Percentiles rank a stretch among this genome's conserved stretches.
Evolutionary conservation across 2,329 filamentous ascomycete genomes (phyloP).

Genomic region (Podosphaera fusca): DNA sequence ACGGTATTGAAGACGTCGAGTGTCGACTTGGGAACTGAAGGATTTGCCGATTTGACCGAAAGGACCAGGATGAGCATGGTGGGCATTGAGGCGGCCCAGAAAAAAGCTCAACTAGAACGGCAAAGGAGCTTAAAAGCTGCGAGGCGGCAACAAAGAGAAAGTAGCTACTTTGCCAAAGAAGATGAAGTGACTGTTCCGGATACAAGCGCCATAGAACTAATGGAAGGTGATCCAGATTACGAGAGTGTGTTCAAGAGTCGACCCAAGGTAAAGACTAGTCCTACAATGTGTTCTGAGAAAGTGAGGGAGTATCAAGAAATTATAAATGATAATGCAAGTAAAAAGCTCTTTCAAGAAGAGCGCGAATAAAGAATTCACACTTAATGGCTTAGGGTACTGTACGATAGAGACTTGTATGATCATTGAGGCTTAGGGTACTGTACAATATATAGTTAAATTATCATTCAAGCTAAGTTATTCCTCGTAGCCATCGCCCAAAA

Average conservation of each 20-base stretch:
- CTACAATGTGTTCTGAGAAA: constrained; percentile 17
- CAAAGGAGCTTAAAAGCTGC: constrained; percentile 22
- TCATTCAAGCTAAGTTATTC: too few relatives aligned
- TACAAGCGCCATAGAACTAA: constrained; percentile 22
- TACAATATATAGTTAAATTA: too few relatives aligned
- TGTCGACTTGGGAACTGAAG: constrained; percentile 6
- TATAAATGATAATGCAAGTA: too few relatives aligned
- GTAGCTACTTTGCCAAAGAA: constrained; percentile 23
- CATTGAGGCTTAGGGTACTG: too few relatives aligned
- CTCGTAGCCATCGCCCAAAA: too few relatives aligned
- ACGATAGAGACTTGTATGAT: too few relatives aligned
- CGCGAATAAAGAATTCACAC: too few relatives aligned
- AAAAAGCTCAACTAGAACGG: constrained; percentile 35
- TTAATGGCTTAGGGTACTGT: too few relatives aligned
- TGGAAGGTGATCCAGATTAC: constrained; percentile 41
- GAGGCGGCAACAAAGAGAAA: constrained; percentile 22
- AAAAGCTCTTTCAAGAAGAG: too few relatives aligned
- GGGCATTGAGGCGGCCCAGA: constrained; percentile 34
- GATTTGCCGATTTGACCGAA: constrained; percentile 21
- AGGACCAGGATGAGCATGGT: constrained; percentile 39
- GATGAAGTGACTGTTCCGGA: constrained; percentile 20
- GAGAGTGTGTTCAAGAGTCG: constrained; percentile 67
- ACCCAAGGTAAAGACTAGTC: constrained; percentile 59
- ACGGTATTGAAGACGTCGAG: constrained; percentile 1
- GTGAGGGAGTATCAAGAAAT: too few relatives aligned